Percentiles rank a stretch among this genome's conserved stretches.
These are phyloP conservation scores for Fonsecaea multimorphosa DNA, from an alignment of 2,329 filamentous ascomycete genomes.

Conservation along the genomic window DNA sequence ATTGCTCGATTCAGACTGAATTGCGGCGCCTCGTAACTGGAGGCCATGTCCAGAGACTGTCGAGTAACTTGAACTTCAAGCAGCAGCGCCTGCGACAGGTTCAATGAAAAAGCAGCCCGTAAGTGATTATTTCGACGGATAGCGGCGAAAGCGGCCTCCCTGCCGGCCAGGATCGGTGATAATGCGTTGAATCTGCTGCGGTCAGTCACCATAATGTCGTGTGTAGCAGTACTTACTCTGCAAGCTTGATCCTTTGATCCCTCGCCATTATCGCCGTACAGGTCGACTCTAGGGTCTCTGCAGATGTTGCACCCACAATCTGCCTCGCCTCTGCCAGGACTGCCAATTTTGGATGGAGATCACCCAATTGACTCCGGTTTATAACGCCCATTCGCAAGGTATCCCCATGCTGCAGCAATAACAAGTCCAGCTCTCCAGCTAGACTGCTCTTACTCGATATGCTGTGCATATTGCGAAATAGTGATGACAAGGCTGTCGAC, in stretches of 20 bases:
- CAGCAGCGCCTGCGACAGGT: constrained; percentile 67
- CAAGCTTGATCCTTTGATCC: constrained; percentile 24
- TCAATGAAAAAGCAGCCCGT: constrained; percentile 65
- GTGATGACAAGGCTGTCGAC: constrained; percentile 6
- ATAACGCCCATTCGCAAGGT: background rate
- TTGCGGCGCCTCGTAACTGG: constrained; percentile 80
- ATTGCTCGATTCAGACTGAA: constrained; percentile 87
- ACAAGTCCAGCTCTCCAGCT: constrained; percentile 20
- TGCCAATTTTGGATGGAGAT: constrained; percentile 26
- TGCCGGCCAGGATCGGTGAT: constrained; percentile 78
- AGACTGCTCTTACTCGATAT: constrained; percentile 24
- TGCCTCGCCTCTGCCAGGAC: constrained; percentile 33
- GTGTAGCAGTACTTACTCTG: constrained; percentile 23
- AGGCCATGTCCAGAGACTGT: constrained; percentile 74
- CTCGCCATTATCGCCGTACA: constrained; percentile 24
- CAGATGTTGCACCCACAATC: constrained; percentile 21
- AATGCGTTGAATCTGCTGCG: constrained; percentile 63
- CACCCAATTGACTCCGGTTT: constrained; percentile 7
- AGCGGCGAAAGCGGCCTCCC: constrained; percentile 81
- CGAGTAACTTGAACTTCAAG: constrained; percentile 80
- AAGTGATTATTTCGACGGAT: constrained; percentile 73
- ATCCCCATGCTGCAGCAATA: constrained; percentile 13
- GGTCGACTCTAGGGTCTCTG: constrained; percentile 22
- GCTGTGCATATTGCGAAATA: constrained; percentile 26
- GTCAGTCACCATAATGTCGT: constrained; percentile 4